These are phyloP conservation scores for Posidonia australis DNA, from an alignment of 106 monocot species.

Conservation along the genomic window DNA sequence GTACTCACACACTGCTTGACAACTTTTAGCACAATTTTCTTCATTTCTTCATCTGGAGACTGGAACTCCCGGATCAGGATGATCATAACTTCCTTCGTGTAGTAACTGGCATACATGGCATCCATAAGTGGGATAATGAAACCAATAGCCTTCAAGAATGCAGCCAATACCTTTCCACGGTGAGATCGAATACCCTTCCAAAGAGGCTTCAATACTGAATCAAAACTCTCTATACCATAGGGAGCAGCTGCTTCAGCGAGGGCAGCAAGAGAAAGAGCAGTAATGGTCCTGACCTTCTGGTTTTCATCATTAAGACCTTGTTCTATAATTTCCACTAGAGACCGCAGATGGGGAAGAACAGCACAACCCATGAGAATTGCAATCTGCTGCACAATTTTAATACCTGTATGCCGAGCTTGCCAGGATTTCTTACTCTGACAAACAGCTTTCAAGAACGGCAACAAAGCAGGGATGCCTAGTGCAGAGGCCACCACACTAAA, in stretches of 20 bases:
- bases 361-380: conserved; percentile 99
- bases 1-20: conserved; percentile 98
- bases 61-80: conserved; percentile 91
- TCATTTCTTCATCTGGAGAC: conserved; percentile 99
- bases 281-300: conserved; percentile 94
- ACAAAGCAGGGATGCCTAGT: conserved; percentile 89
- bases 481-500: conserved; percentile 99
- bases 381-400: conserved; percentile 96
- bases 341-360: conserved; percentile 85
- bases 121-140: conserved; percentile 99
- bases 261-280: conserved; percentile 95
- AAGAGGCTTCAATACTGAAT: conserved; percentile 94
- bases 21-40: conserved; percentile 94
- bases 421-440: conserved; percentile 99
- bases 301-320: conserved; percentile 94
- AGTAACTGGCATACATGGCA: conserved; percentile 94
- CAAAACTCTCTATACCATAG: conserved; percentile 97
- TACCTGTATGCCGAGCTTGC: conserved; percentile 97
- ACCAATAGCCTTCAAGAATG: conserved; percentile 92
- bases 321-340: conserved; percentile 93
- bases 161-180: conserved; percentile 92
- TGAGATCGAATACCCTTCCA: conserved; percentile 98
- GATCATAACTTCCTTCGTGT: conserved; percentile 88
- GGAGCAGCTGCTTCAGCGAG: conserved; percentile 94
- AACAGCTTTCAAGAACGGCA: conserved; percentile 94